Base-by-base conservation (phyloP, 768 basidiomycete genomes). In the Lactifluus echinatus region DNA sequence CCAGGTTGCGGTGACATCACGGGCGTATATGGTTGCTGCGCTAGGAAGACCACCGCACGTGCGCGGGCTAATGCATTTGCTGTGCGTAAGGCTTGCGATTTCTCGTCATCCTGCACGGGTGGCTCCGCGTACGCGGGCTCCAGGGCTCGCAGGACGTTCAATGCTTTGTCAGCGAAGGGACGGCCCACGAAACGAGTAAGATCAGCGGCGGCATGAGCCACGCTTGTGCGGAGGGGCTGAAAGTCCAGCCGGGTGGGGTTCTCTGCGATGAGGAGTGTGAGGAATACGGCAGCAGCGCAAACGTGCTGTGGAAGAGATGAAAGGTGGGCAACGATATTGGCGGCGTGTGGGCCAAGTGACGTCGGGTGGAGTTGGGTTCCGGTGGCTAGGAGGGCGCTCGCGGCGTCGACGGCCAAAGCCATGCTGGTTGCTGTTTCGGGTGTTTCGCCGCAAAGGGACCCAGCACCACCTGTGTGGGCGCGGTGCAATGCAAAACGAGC, bases 201-300 rank as follows among this genome's bases (percentile, higher is more conserved):
- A 19, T 81, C 83, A 12, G 73, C 67, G 59, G 84, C 77, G 14
- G 85, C 82, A 67, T 84, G 85, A 64, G 78, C 79, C 65, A 92
- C 85, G 64, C 84, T 86, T 33, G 79, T 78, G 19, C 88, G 84
- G 72, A 89, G 89, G 34, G 88, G 74, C 28, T 79, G 80, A 42
- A 86, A 86, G 24, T 85, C 88, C 44, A 85, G 84, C 61, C 89
- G 87, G 59, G 87, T 86, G 50, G 87, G 85, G 64, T 87, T 84
- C 34, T 83, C 79, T 64, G 90, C 84, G 48, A 91, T 78, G 65
- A 91, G 88, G 72, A 90, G 90, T n/a, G 87, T 86, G 78, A 91
- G 89, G 72, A 91, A 91, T 84, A 91, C 89, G 48, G 87, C 87
- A 19, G 89, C 87, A 47, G 84, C 84, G 74, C 91, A 91, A 63